Evolutionary conservation across 805 yeast genomes (phyloP).

Genomic region (Ogataea paradorogensis): DNA sequence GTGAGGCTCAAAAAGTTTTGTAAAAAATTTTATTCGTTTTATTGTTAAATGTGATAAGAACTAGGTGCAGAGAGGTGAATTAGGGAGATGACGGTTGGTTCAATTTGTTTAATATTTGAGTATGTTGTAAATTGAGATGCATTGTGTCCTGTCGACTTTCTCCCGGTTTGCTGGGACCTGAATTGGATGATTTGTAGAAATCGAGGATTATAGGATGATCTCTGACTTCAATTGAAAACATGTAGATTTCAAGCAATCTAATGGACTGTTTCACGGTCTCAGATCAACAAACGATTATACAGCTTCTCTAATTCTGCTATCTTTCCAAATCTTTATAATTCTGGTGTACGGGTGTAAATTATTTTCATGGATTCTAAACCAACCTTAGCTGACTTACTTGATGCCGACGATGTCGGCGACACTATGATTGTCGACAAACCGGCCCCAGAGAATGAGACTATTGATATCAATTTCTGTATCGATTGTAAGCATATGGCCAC

Average conservation of each 20-base stretch:
- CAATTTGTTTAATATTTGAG: background rate
- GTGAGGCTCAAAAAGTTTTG: slow-evolving; percentile 15
- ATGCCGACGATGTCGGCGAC: slow-evolving; percentile 18
- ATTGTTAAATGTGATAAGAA: slow-evolving; percentile 12
- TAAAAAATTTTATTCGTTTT: slow-evolving; percentile 16
- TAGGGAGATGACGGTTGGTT: background rate
- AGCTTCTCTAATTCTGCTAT: too few relatives aligned
- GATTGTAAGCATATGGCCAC: slow-evolving; percentile 75
- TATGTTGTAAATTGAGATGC: background rate
- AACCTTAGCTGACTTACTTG: slow-evolving; percentile 28
- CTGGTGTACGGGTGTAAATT: slow-evolving; percentile 10
- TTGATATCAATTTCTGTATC: slow-evolving; percentile 48
- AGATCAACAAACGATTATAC: too few relatives aligned
- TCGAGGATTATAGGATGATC: too few relatives aligned
- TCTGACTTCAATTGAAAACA: too few relatives aligned
- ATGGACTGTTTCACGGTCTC: too few relatives aligned
- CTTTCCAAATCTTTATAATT: background rate
- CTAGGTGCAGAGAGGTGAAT: background rate
- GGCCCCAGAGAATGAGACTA: slow-evolving; percentile 28
- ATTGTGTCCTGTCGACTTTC: background rate
- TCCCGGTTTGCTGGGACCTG: background rate
- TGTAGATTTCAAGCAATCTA: too few relatives aligned
- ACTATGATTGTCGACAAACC: slow-evolving; percentile 3
- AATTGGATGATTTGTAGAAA: background rate
- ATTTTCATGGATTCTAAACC: slow-evolving; percentile 15